Percentiles rank a stretch among this genome's conserved stretches.
phyloP scores from a whole-genome alignment of 768 basidiomycete genomes.

The Hemileccinum impolitum region DNA sequence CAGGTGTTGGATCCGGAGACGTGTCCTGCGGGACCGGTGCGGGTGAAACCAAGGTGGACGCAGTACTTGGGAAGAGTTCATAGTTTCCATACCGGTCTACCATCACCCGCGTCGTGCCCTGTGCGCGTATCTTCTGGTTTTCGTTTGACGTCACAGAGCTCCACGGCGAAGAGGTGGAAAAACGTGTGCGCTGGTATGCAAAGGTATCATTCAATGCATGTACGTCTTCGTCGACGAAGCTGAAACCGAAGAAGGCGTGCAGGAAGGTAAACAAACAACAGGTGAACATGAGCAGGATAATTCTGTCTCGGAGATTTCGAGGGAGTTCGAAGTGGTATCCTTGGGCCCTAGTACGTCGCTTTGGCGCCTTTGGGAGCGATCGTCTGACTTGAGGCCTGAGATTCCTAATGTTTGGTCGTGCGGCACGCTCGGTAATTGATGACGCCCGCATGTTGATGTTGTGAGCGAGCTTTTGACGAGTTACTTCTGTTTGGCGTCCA shows the following conservation, averaged over 20 bases:
- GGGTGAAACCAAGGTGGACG: neutral
- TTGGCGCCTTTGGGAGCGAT: neutral
- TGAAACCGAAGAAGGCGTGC: conserved; percentile 25
- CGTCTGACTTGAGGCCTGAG: neutral
- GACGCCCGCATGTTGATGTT: conserved; percentile 13
- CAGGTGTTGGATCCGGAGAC: conserved; percentile 22
- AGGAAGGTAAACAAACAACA: conserved; percentile 25
- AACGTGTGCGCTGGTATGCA: neutral
- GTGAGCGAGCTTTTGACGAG: neutral
- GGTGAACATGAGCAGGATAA: conserved; percentile 22
- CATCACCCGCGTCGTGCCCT: conserved; percentile 5
- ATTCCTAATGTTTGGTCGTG: neutral
- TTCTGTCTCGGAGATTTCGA: conserved; percentile 18
- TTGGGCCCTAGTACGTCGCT: neutral
- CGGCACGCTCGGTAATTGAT: neutral
- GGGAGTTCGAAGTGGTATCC: conserved; percentile 3
- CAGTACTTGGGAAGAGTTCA: conserved; percentile 12
- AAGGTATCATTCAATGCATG: neutral
- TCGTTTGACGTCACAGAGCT: neutral
- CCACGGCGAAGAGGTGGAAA: neutral
- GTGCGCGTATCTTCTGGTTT: neutral
- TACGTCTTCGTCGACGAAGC: conserved; percentile 1
- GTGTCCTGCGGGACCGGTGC: conserved; percentile 17
- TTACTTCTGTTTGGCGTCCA: neutral
- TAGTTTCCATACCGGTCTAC: conserved; percentile 20